Base-by-base conservation (phyloP, 306 rosid species). In the Vicia villosa region DNA sequence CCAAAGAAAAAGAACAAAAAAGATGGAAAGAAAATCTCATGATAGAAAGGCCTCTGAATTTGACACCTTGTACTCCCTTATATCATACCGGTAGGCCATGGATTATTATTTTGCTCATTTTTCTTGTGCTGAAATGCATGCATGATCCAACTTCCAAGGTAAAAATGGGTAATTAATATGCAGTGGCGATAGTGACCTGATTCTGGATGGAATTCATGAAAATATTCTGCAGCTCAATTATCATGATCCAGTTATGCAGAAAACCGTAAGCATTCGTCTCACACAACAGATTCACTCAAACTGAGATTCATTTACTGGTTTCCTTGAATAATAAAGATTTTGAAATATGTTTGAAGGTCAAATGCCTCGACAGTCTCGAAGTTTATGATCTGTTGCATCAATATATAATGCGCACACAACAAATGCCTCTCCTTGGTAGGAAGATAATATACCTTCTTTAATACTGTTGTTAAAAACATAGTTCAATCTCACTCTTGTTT, bases 171-270 rank as follows among this genome's bases (percentile, higher is more conserved):
- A 68, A 68, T 69, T 68, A 38, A 76, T 80, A 52, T 84, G 86
- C 96, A 93, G 98, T 6, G 94, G 89, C 80, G 97, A 90, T 77
- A 76, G 66, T 72, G 97, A 93, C 81, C 86, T 90, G 87, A 86
- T 93, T 78, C 65, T 84, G 82, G 97, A 93, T 76, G 98, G 98
- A 70, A 77, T 93, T 80, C 96, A 93, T 83, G 98, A 93, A 81
- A 93, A 93, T 74, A 41, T 93, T 79, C 80, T 93, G 85, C 94
- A 77, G 72, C 97, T 93, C 81, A 81, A 67, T 79, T 93, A 88
- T 76, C 98, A 93, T 77, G 98, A 93, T 69, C 98, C 98, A 22
- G 67, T 90, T 84, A 90, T 93, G 96, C 89, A 81, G 67, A 93
- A 88, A 83, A 86, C 98, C 74, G 98, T 93, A 88, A 88, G 89